Conservation (phyloP, 306 rosid species). For the Pachyrhizus erosus region DNA sequence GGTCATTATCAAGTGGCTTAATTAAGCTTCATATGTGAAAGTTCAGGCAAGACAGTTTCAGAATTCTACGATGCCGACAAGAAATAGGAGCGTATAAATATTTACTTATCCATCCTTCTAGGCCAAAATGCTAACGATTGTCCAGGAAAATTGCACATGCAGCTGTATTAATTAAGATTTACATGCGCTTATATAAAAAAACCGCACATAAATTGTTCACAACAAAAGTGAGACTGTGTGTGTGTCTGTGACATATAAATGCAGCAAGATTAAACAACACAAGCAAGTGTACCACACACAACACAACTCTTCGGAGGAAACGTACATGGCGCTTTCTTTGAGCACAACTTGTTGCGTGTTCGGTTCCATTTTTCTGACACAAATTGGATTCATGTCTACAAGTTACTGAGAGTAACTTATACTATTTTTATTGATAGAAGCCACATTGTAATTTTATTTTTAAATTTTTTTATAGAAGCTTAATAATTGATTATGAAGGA, state of each 20-base stretch:
- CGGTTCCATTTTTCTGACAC: not conserved
- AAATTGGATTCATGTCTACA: not conserved
- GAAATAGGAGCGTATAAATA: not conserved
- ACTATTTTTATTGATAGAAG: too few species aligned
- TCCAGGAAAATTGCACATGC: too few species aligned
- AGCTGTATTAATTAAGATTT: not conserved
- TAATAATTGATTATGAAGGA: too few species aligned
- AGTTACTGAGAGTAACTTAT: not conserved
- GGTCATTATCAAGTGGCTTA: not conserved
- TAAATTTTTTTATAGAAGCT: too few species aligned
- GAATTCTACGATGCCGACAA: not conserved
- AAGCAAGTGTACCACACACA: not conserved
- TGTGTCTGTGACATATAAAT: not conserved
- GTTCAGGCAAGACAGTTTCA: not conserved
- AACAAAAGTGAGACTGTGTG: not conserved
- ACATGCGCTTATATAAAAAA: not conserved
- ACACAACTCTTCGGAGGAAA: not conserved
- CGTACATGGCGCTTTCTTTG: not conserved
- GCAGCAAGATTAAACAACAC: not conserved
- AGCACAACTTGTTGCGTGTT: not conserved
- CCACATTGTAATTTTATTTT: too few species aligned
- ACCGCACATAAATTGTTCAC: not conserved
- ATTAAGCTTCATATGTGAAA: not conserved
- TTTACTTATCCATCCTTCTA: not conserved
- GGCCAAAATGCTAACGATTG: not conserved